These are phyloP conservation scores for Chlamydomonas schloesseri DNA, from an alignment of 139 green algal species.

Conservation along the genomic window DNA sequence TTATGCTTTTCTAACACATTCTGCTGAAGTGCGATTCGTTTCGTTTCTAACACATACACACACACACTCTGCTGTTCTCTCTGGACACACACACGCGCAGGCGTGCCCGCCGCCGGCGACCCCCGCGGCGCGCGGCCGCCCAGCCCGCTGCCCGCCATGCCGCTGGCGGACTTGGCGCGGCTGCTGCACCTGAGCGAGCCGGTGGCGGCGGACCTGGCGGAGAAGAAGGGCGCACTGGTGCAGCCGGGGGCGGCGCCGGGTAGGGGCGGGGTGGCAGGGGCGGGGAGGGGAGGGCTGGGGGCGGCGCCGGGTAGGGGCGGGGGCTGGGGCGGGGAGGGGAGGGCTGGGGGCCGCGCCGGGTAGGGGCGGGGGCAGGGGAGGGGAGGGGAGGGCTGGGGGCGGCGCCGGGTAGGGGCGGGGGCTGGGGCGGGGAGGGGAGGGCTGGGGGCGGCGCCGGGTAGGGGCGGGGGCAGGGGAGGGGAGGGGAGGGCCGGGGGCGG, in stretches of 20 bases:
- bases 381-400: no score
- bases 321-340: neutral
- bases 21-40: no score
- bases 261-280: neutral
- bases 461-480: no score
- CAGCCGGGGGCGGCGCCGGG: constrained; percentile 2
- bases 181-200: neutral
- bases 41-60: no score
- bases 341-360: no score
- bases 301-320: no score
- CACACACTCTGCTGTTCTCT: neutral
- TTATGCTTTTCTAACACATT: no score
- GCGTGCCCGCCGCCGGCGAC: neutral
- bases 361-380: no score
- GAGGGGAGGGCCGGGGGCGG: no score
- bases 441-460: no score
- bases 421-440: no score
- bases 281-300: neutral
- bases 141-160: constrained; percentile 15
- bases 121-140: neutral
- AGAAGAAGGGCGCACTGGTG: neutral
- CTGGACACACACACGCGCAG: neutral
- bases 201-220: neutral
- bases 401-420: no score
- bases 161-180: neutral